Evolutionary conservation across 345 rosid species (phyloP).

Genomic region (Eutrema japonicum): DNA sequence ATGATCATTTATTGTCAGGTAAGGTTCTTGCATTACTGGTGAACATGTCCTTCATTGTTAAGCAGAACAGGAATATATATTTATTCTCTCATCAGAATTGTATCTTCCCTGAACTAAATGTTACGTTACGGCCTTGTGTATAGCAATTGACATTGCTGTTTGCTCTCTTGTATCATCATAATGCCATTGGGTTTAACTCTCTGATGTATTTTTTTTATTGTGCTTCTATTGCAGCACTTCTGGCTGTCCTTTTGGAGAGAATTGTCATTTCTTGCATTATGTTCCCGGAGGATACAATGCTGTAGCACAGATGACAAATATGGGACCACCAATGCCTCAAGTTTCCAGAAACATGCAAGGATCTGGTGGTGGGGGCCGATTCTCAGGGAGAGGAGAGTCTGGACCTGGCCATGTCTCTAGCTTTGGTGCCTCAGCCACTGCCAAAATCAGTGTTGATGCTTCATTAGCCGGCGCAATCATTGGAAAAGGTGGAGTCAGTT

Average conservation of each 20-base stretch:
- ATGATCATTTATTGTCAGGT: constrained; percentile 16
- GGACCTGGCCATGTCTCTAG: constrained; percentile 70
- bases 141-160: background rate
- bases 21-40: constrained; percentile 9
- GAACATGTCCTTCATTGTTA: background rate
- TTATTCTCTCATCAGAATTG: background rate
- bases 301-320: constrained; percentile 72
- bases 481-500: constrained; percentile 91
- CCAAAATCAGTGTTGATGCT: constrained; percentile 91
- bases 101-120: background rate
- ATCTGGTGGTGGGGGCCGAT: constrained; percentile 85
- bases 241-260: constrained; percentile 98
- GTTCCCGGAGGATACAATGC: constrained; percentile 98
- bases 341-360: constrained; percentile 61
- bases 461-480: constrained; percentile 94
- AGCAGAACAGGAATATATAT: background rate
- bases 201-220: constrained; percentile 10
- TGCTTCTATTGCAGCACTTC: constrained; percentile 69
- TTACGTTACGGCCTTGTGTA: background rate
- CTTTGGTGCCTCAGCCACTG: constrained; percentile 90
- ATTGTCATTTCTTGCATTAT: constrained; percentile 93
- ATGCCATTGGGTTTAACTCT: constrained; percentile 23
- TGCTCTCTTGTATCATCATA: constrained; percentile 23
- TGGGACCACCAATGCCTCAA: constrained; percentile 60
- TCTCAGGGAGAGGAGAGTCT: constrained; percentile 86